Evolutionary conservation across 1,139 yeast species (phyloP), one percentile per base, ranked within the genome.

Genomic region (Debaryomyces psychrophilus): DNA sequence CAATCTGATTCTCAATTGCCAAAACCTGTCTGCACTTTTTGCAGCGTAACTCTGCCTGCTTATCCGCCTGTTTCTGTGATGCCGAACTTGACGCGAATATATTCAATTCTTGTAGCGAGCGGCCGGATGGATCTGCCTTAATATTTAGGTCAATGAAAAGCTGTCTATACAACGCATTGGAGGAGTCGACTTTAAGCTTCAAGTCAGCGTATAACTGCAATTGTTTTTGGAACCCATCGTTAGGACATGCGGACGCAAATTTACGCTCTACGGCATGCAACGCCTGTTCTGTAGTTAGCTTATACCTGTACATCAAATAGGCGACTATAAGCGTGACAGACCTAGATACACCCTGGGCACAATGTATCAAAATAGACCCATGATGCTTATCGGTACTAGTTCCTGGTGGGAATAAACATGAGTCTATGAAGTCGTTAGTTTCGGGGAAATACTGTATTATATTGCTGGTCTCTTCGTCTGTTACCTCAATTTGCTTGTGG

Each of bases 331-430:
- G 71, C 0, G 95, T 70, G 0, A 82, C 89, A 1, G 96, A 86
- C 53, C 99, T 71, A 2, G 96, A 88, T 23, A 83, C 80, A 1
- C 99, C 99, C 26, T 96, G 97, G 46, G 90, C 89, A 61, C 95
- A 87, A 60, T 86, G 89, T 5, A 87, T 70, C 40, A 83, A 68
- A 0, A 86, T 69, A 34, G 71, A 71, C 1, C 76, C 76, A 49
- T 60, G 58, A 50, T 81, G 87, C 44, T 76, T 71, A 43, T 67
- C 64, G 68, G 61, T 48, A 29, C 62, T 61, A 28, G 56, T 49
- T 8, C 64, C 66, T 4, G 41, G 27, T 8, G 43, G 46, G 54
- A 75, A 77, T 34, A 88, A 68, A 0, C 92, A 90, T 2, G 64
- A 57, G 39, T 85, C 86, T 7, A 93, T 87, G 62, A 88, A 90